A percentile compares a stretch with the other conserved stretches of the same genome.
phyloP scores from a whole-genome alignment of 805 yeast species.

The Candida vaughaniae region DNA sequence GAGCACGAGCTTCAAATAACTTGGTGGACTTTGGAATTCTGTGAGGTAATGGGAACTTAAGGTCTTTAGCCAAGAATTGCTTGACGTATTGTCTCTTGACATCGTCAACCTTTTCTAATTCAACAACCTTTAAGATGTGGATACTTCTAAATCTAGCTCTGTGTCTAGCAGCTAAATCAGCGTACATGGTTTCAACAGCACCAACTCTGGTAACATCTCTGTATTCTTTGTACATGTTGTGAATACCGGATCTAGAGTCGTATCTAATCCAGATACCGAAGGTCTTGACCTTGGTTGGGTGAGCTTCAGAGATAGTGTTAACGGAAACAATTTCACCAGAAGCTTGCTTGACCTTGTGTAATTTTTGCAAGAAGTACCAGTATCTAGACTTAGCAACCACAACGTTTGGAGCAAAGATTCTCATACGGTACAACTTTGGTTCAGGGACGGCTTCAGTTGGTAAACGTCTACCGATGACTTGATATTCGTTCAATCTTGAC shows the following conservation, averaged over 20 bases:
- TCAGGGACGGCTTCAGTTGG: slow-evolving; percentile 99
- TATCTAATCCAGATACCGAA: slow-evolving; percentile 99
- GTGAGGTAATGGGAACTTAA: slow-evolving; percentile 99
- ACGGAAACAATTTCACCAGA: slow-evolving; percentile 98
- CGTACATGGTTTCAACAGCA: slow-evolving; percentile 98
- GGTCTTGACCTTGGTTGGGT: slow-evolving; percentile 99
- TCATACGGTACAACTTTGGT: slow-evolving; percentile 99
- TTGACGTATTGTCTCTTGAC: slow-evolving; percentile 99
- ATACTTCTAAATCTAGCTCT: slow-evolving; percentile 99
- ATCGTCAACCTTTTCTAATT: slow-evolving; percentile 95
- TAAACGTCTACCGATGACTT: slow-evolving; percentile 99
- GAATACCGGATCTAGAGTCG: slow-evolving; percentile 99
- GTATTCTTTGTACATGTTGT: slow-evolving; percentile 99
- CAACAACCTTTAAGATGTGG: slow-evolving; percentile 99
- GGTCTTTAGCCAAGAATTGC: slow-evolving; percentile 92
- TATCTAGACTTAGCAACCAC: slow-evolving; percentile 99
- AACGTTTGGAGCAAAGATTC: slow-evolving; percentile 98
- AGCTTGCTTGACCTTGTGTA: slow-evolving; percentile 99
- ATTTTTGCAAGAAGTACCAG: slow-evolving; percentile 99
- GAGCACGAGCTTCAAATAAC: slow-evolving; percentile 89
- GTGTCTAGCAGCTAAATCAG: slow-evolving; percentile 99
- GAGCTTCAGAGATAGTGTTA: slow-evolving; percentile 87
- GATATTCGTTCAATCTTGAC: slow-evolving; percentile 99
- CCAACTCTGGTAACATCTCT: slow-evolving; percentile 99
- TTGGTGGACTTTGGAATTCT: slow-evolving; percentile 90